These are phyloP conservation scores for Scenedesmus sp. DNA, from an alignment of 163 green algal species.

Conservation along the genomic window DNA sequence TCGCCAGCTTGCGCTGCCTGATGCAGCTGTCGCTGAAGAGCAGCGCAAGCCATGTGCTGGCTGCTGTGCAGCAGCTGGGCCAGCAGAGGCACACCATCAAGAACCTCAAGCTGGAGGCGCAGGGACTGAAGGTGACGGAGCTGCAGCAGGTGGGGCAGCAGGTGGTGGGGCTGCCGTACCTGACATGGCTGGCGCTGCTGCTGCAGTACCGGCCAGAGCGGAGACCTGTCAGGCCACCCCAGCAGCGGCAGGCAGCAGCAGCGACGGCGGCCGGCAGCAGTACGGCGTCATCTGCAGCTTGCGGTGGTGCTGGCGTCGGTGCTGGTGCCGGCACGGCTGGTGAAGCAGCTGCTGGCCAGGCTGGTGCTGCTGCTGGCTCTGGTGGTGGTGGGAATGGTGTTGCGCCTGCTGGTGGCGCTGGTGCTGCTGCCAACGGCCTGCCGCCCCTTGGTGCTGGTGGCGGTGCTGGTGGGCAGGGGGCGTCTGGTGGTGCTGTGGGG, in stretches of 20 bases:
- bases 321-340: too few species aligned
- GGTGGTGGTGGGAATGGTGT: neutral
- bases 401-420: neutral
- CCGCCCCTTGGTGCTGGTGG: too few species aligned
- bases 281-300: neutral
- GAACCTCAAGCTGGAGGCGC: constrained; percentile 35
- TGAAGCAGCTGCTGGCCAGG: neutral
- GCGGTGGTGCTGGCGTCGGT: neutral
- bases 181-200: constrained; percentile 21
- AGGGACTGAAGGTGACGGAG: neutral
- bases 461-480: neutral
- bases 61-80: neutral
- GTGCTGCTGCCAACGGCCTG: too few species aligned
- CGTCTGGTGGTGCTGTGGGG: neutral
- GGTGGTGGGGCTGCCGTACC: neutral
- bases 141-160: neutral
- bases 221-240: neutral
- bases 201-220: constrained; percentile 31
- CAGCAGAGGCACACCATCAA: constrained; percentile 1
- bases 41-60: neutral
- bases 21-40: constrained; percentile 19
- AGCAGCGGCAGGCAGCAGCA: constrained; percentile 23
- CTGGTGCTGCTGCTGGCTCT: neutral
- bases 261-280: neutral
- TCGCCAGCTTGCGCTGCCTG: constrained; percentile 12